A percentile compares a stretch with the other conserved stretches of the same genome.
Evolutionary conservation across 1,139 yeast species (phyloP).

Genomic region (Scheffersomyces insectosa): DNA sequence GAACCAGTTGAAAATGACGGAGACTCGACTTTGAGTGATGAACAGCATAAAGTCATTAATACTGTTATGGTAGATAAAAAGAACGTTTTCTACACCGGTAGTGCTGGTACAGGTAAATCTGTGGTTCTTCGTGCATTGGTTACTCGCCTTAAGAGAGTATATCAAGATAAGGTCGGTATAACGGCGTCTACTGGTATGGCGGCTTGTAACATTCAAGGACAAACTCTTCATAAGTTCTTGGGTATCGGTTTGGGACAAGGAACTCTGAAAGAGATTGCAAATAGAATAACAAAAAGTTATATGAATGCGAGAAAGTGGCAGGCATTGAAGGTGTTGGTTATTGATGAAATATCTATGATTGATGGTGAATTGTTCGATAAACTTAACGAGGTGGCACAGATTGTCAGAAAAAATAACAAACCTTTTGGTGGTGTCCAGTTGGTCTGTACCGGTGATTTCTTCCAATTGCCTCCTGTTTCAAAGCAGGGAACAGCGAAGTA

Average conservation of each 20-base stretch:
- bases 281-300: conserved; percentile 47
- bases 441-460: conserved; percentile 86
- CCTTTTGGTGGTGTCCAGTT: conserved; percentile 94
- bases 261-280: conserved; percentile 41
- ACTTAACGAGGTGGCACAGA: conserved; percentile 63
- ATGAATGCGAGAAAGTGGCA: conserved; percentile 58
- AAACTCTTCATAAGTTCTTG: conserved; percentile 74
- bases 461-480: conserved; percentile 84
- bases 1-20: conserved; percentile 2
- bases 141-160: conserved; percentile 31
- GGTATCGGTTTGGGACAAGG: conserved; percentile 76
- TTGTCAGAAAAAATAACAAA: conserved; percentile 42
- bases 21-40: conserved; percentile 38
- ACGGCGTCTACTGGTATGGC: conserved; percentile 95
- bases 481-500: conserved; percentile 41
- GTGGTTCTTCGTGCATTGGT: conserved; percentile 66
- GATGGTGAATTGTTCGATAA: conserved; percentile 75
- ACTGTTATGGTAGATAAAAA: conserved; percentile 56
- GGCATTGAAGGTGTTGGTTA: conserved; percentile 59
- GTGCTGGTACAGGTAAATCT: conserved; percentile 88
- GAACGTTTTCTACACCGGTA: conserved; percentile 72
- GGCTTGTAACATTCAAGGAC: conserved; percentile 84
- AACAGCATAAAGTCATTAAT: conserved; percentile 70
- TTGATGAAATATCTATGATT: conserved; percentile 91
- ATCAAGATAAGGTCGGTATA: conserved; percentile 57